These are phyloP conservation scores for Amanita rubescens DNA, from an alignment of 768 basidiomycete genomes.

Conservation along the genomic window DNA sequence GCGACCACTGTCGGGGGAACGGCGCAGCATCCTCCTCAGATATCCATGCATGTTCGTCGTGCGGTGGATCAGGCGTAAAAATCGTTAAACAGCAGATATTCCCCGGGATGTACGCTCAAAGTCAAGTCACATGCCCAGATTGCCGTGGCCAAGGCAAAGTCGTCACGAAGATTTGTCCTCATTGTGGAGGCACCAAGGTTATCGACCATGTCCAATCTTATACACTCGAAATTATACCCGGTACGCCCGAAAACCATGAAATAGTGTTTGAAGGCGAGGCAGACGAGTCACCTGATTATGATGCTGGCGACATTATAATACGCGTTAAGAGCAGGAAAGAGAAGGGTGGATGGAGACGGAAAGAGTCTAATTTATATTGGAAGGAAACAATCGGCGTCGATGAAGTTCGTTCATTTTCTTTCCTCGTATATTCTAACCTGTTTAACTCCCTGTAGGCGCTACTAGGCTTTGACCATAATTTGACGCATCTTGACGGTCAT, in stretches of 20 bases:
- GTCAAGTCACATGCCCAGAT: slow-evolving; percentile 74
- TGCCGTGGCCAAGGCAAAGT: slow-evolving; percentile 80
- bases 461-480: slow-evolving; percentile 90
- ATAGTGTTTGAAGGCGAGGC: slow-evolving; percentile 94
- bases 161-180: slow-evolving; percentile 72
- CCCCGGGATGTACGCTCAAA: slow-evolving; percentile 93
- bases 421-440: background rate
- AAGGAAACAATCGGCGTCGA: slow-evolving; percentile 85
- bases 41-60: slow-evolving; percentile 80
- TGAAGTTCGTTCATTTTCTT: slow-evolving; percentile 53
- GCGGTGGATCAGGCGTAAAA: slow-evolving; percentile 81
- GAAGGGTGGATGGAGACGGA: slow-evolving; percentile 79
- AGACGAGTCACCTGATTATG: slow-evolving; percentile 95
- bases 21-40: slow-evolving; percentile 88
- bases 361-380: slow-evolving; percentile 90
- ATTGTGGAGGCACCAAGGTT: slow-evolving; percentile 78
- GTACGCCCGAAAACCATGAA: slow-evolving; percentile 91
- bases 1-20: slow-evolving; percentile 94
- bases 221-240: slow-evolving; percentile 78
- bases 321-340: slow-evolving; percentile 73
- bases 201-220: slow-evolving; percentile 74
- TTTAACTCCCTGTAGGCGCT: slow-evolving; percentile 54
- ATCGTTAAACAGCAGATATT: slow-evolving; percentile 90
- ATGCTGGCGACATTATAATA: slow-evolving; percentile 88
- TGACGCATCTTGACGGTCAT: slow-evolving; percentile 90